These are phyloP conservation scores for Pichia sp. DNA, from an alignment of 1,139 yeast genomes.

Conservation along the genomic window DNA sequence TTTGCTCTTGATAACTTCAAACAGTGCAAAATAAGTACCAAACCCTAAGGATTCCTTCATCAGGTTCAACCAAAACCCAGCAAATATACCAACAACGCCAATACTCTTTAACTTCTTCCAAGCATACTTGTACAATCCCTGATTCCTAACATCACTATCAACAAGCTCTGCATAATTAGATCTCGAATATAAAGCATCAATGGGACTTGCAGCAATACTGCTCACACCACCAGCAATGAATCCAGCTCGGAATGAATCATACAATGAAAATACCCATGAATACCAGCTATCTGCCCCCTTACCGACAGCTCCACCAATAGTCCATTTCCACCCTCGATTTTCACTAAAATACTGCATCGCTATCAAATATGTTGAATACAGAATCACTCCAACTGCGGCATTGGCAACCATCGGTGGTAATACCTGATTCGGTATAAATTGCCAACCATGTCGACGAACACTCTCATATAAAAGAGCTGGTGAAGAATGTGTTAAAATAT, in stretches of 20 bases:
- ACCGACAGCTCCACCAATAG: conserved; percentile 9
- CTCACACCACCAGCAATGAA: conserved; percentile 81
- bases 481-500: conserved; percentile 67
- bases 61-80: conserved; percentile 74
- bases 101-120: conserved; percentile 58
- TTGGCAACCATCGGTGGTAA: conserved; percentile 85
- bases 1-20: conserved; percentile 73
- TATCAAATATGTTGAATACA: conserved; percentile 74
- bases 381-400: conserved; percentile 76
- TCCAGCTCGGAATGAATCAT: conserved; percentile 65
- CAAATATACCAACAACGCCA: conserved; percentile 81
- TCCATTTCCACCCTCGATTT: conserved; percentile 21
- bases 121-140: conserved; percentile 64
- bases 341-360: conserved; percentile 32
- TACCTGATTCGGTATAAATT: conserved; percentile 74
- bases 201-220: conserved; percentile 89
- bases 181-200: conserved; percentile 84
- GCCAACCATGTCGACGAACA: conserved; percentile 74
- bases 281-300: conserved; percentile 11
- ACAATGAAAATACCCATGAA: conserved; percentile 13
- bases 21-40: conserved; percentile 78
- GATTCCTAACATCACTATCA: conserved; percentile 52
- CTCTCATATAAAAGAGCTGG: conserved; percentile 68
- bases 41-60: conserved; percentile 80
- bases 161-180: conserved; percentile 70